Conservation (phyloP, 768 basidiomycete genomes). For the Pleurotus platypus region DNA sequence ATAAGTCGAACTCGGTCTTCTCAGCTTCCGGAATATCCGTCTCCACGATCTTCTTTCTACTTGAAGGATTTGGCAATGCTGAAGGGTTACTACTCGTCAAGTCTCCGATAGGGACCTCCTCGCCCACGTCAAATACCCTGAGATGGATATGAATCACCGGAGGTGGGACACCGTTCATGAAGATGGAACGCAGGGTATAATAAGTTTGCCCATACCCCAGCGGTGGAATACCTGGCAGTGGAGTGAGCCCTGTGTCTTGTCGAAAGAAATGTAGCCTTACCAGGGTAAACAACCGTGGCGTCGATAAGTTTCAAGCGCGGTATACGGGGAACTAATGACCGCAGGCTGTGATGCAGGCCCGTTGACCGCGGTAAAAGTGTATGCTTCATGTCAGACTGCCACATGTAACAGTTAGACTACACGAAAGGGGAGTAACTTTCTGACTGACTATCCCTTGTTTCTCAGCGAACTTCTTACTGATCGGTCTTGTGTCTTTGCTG, state of each 20-base stretch:
- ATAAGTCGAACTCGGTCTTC: conserved; percentile 68
- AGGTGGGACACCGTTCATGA: conserved; percentile 75
- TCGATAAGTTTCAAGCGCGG: conserved; percentile 82
- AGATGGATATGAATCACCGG: conserved; percentile 87
- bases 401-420: neutral
- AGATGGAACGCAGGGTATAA: conserved; percentile 89
- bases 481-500: conserved; percentile 78
- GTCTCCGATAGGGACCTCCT: conserved; percentile 69
- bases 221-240: conserved; percentile 62
- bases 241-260: conserved; percentile 10
- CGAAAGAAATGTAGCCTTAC: conserved; percentile 31
- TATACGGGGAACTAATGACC: conserved; percentile 75
- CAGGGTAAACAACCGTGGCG: conserved; percentile 89
- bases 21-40: conserved; percentile 56
- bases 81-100: conserved; percentile 33
- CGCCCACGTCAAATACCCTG: conserved; percentile 67
- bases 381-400: conserved; percentile 74
- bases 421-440: neutral
- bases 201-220: conserved; percentile 82
- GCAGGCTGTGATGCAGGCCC: conserved; percentile 81
- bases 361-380: conserved; percentile 90
- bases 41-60: conserved; percentile 28
- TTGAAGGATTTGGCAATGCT: conserved; percentile 22
- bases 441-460: conserved; percentile 84
- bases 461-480: conserved; percentile 84